Base-by-base conservation (phyloP, 306 rosid genomes). In the Quercus robur region DNA sequence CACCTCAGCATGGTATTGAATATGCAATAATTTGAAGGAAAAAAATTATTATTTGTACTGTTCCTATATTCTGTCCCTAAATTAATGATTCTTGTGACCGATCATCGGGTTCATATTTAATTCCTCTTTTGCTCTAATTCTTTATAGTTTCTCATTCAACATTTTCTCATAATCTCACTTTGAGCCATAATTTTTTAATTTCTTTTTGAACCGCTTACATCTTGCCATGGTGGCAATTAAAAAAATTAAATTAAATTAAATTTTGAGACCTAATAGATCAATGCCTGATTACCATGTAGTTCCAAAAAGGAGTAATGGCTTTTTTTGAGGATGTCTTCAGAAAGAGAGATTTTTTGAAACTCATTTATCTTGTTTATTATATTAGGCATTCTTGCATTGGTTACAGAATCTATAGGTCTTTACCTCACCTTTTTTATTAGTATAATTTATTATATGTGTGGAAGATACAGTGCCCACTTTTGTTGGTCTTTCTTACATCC, bases 1-100 rank as follows among this genome's bases (percentile, higher is more conserved):
- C 18, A 6, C 18, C 10, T 69, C 13, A 31, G 19, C 68, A 56
- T 67, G 46, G 70, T 73, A 28, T 72, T 20, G 21, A 70, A 69
- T 31, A 17, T 12, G 30, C n/a, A 28, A 28, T 62, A 75, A 69
- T 77, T 54, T 69, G 77, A 62, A 12, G 41, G 71, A 74, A 86
- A 79, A 26, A 18, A 5, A 23, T 3, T 19, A 56, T 59, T 23
- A 4, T 13, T 69, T 44, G 0, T 7, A 18, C 25, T 61, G 35
- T 61, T 61, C 23, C 67, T 49, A 12, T 49, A 49, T 49, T 13
- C 15, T 49, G 23, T 59, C 23, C 28, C 41, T 26, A 21, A 7
- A 5, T 26, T 62, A 13, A 13, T 26, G 38, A 62, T 63, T 63
- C 35, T 30, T 28, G 70, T 13, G 15, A 28, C 38, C 15, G 41